Evolutionary conservation across 805 yeast species (phyloP).

Genomic region (Sugiyamaella americana): DNA sequence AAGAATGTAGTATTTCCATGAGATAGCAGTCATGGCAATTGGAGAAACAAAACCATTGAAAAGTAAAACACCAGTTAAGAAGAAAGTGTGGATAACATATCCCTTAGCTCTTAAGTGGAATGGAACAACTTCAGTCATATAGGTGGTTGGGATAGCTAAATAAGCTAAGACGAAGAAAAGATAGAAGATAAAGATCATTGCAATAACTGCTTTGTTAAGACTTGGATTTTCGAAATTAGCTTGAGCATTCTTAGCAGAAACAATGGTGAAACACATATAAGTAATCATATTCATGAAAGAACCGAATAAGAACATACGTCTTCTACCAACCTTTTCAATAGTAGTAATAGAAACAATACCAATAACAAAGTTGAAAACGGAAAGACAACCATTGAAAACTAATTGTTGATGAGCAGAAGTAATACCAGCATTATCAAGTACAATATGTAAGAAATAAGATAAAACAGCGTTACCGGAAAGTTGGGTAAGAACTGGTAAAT

Average conservation of each 20-base stretch:
- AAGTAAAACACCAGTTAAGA: slow-evolving; percentile 19
- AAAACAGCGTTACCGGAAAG: slow-evolving; percentile 16
- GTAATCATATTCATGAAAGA: slow-evolving; percentile 13
- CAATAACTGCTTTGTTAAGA: slow-evolving; percentile 12
- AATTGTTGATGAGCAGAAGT: slow-evolving; percentile 25
- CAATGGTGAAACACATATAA: slow-evolving; percentile 41
- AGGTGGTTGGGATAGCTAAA: slow-evolving; percentile 14
- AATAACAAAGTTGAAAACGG: slow-evolving; percentile 5
- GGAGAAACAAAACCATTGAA: slow-evolving; percentile 35
- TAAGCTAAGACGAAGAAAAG: slow-evolving; percentile 15
- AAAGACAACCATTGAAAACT: slow-evolving; percentile 11
- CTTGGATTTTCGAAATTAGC: slow-evolving; percentile 5
- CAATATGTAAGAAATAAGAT: slow-evolving; percentile 43
- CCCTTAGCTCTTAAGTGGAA: slow-evolving; percentile 39
- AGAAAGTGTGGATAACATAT: slow-evolving; percentile 28
- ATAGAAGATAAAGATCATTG: slow-evolving; percentile 17
- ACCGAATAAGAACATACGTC: slow-evolving; percentile 15
- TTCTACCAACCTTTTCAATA: slow-evolving; percentile 11
- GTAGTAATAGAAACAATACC: slow-evolving; percentile 7
- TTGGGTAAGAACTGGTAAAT: slow-evolving; percentile 11
- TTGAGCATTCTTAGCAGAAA: slow-evolving; percentile 37
- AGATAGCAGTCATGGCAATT: slow-evolving; percentile 37
- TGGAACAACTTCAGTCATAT: slow-evolving; percentile 23
- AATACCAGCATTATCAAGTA: slow-evolving; percentile 48
- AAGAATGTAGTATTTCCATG: slow-evolving; percentile 42